Base-by-base conservation (phyloP, 306 rosid genomes). In the Quercus gilva region DNA sequence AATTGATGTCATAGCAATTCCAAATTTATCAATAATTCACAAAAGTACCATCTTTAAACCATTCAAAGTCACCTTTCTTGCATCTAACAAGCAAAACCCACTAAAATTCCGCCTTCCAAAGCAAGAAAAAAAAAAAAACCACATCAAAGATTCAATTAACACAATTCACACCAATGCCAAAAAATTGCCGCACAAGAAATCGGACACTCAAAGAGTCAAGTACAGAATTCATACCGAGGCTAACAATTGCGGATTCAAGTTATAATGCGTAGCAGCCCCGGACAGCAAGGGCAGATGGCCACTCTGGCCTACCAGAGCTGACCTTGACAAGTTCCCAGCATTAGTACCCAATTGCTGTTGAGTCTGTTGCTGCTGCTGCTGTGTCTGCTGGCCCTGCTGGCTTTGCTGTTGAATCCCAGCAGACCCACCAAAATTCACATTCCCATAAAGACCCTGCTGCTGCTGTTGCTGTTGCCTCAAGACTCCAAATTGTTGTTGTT, bases 231-330 rank as follows among this genome's bases (percentile, higher is more conserved):
- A 74, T 93, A 95, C 99, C 93, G 99, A 95, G 56, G 89, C 80
- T 68, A 95, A 79, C 19, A 93, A n/a, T 74, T 86, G 91, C 70
- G 75, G 29, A 76, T 77, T 88, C 71, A 84, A 63, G 76, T 87
- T 95, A 65, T 87, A 90, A 74, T 90, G 99, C 7, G 83, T 51
- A 23, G 52, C 52, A 10, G 91, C 81, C n/a, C 92, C 85, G 1
- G 97, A 73, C 86, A 95, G 58, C 91, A 93, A 86, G 33, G 99
- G 96, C 78, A 93, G 86, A 28, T 91, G 96, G 8, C 90, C 91
- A 13, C 87, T 92, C 85, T 93, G 97, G 60, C 96, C 92, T 0
- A 95, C 82, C 82, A 93, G 68, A 0, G 92, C 78, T 11, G 99
- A 85, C 51, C 99, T 87, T 0, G 97, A 74, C 80, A 95, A 73